phyloP scores from a whole-genome alignment of 176 grass and related monocot species.

The Themeda triandra region DNA sequence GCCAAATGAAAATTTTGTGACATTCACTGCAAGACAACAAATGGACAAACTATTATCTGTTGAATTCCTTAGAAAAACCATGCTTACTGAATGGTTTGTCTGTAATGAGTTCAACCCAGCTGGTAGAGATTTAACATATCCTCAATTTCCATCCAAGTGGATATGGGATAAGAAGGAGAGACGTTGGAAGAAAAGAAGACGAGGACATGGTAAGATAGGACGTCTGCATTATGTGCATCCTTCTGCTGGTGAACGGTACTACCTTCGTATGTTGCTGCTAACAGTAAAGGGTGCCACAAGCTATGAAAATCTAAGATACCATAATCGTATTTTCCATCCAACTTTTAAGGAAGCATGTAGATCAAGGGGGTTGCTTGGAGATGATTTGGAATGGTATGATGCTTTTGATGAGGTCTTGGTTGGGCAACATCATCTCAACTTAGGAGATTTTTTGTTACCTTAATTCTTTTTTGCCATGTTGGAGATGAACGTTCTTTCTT shows the following conservation, averaged over 20 bases:
- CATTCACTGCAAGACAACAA: fast-evolving
- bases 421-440: not conserved
- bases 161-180: fast-evolving
- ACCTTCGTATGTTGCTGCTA: not conserved
- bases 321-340: not conserved
- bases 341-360: not conserved
- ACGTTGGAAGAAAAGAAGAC: not conserved
- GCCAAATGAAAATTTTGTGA: too few relatives aligned
- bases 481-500: too few relatives aligned
- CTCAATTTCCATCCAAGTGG: not conserved
- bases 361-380: not conserved
- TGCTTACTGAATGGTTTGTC: not conserved
- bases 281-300: not conserved
- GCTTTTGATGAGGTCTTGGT: not conserved
- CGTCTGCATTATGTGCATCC: not conserved
- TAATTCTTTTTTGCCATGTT: not conserved
- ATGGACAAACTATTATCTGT: fast-evolving
- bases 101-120: fast-evolving
- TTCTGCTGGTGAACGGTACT: not conserved
- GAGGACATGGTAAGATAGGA: not conserved
- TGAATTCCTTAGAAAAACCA: not conserved
- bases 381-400: not conserved
- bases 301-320: not conserved
- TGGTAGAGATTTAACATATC: not conserved
- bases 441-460: fast-evolving